phyloP scores from a whole-genome alignment of 768 basidiomycete species.

The Scleroderma citrinum region DNA sequence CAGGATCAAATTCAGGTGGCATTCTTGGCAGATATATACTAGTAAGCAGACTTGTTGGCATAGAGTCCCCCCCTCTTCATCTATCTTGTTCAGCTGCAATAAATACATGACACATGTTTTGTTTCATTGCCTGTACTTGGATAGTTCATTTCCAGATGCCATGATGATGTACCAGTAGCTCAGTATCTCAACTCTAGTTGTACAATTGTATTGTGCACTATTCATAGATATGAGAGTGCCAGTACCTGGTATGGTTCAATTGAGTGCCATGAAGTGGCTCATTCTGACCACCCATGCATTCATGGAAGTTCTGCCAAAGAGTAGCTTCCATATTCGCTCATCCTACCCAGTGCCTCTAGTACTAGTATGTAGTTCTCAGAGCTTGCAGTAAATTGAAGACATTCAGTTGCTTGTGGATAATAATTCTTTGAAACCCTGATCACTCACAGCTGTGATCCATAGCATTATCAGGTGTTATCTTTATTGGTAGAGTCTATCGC shows the following conservation, averaged over 20 bases:
- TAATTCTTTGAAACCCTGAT: too few species aligned
- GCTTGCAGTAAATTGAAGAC: too few species aligned
- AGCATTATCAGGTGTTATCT: too few species aligned
- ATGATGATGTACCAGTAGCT: conserved; percentile 15
- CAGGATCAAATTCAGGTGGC: conserved; percentile 27
- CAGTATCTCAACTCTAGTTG: conserved; percentile 9
- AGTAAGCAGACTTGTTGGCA: conserved; percentile 27
- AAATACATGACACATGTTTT: conserved; percentile 23
- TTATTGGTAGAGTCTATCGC: too few species aligned
- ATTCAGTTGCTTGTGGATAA: too few species aligned
- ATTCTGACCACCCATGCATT: conserved; percentile 60
- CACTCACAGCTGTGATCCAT: too few species aligned
- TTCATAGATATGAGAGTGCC: conserved; percentile 51
- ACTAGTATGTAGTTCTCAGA: too few species aligned
- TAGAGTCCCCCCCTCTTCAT: too few species aligned
- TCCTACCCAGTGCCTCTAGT: conserved; percentile 88
- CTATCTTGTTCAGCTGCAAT: conserved; percentile 29
- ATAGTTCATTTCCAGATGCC: conserved; percentile 23
- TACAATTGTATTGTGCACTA: conserved; percentile 8
- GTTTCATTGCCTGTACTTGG: too few species aligned
- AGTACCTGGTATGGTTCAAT: conserved; percentile 57
- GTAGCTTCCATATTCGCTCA: conserved; percentile 85
- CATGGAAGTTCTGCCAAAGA: conserved; percentile 77
- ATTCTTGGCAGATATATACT: conserved; percentile 55
- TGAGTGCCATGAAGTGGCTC: conserved; percentile 26